phyloP scores from a whole-genome alignment of 768 basidiomycete genomes.

The Hirschioporus abietinus region DNA sequence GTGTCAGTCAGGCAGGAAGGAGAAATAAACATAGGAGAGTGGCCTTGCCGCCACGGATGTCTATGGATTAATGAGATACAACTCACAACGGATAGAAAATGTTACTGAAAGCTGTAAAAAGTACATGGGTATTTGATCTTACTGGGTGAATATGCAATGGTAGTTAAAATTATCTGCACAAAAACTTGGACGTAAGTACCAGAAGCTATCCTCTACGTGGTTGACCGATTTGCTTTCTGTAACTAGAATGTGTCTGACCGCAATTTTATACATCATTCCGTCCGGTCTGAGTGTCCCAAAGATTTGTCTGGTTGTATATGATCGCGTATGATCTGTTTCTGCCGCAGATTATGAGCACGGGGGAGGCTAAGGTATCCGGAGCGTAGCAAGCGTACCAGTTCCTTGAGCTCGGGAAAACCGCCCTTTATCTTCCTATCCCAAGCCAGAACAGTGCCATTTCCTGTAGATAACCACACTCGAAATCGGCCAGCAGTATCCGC shows the following conservation, averaged over 20 bases:
- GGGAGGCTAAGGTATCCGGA: neutral
- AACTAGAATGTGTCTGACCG: neutral
- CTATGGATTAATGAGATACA: no score
- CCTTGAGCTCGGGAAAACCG: constrained; percentile 88
- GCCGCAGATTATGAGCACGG: constrained; percentile 11
- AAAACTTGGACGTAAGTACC: no score
- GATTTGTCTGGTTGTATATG: constrained; percentile 73
- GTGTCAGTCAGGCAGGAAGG: no score
- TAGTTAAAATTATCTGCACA: no score
- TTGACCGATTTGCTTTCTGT: no score
- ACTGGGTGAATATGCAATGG: no score
- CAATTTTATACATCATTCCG: constrained; percentile 14
- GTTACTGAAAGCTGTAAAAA: no score
- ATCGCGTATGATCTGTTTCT: constrained; percentile 92
- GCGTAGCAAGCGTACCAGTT: constrained; percentile 50
- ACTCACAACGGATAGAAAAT: no score
- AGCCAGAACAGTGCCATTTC: constrained; percentile 40
- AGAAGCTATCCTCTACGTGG: no score
- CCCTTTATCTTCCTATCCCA: constrained; percentile 93
- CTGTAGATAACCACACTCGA: constrained; percentile 73
- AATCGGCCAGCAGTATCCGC: constrained; percentile 89
- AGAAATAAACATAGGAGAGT: no score
- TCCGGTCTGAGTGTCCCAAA: constrained; percentile 85
- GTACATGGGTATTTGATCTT: no score
- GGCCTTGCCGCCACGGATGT: no score